phyloP scores from a whole-genome alignment of 1,284 basidiomycete genomes.

The Boletellus sp. region DNA sequence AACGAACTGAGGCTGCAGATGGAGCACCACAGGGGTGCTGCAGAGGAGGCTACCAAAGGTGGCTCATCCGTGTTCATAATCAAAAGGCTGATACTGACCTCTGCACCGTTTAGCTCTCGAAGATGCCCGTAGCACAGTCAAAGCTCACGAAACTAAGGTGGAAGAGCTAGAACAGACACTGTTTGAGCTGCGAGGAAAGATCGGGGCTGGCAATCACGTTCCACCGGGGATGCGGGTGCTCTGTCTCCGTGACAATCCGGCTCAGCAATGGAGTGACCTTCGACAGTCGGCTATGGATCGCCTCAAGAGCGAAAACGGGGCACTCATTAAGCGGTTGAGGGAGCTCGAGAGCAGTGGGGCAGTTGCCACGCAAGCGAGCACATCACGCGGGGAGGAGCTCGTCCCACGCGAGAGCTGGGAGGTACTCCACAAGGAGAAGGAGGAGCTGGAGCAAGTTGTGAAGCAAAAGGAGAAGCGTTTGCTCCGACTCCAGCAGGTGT shows the following conservation, averaged over 20 bases:
- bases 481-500: constrained; percentile 66
- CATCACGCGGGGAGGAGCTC: constrained; percentile 34
- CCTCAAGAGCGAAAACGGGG: constrained; percentile 72
- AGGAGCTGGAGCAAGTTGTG: constrained; percentile 55
- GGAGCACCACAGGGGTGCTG: constrained; percentile 39
- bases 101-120: constrained; percentile 39
- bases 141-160: constrained; percentile 47
- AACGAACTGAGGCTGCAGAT: constrained; percentile 43
- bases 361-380: constrained; percentile 11
- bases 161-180: constrained; percentile 67
- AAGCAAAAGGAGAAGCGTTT: constrained; percentile 75
- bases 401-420: constrained; percentile 72
- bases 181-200: constrained; percentile 70
- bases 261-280: constrained; percentile 66
- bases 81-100: constrained; percentile 1
- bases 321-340: constrained; percentile 54
- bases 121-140: constrained; percentile 34
- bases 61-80: not conserved
- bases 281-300: constrained; percentile 65
- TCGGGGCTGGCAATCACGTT: constrained; percentile 74
- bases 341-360: constrained; percentile 48
- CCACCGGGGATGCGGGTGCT: constrained; percentile 69
- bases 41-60: constrained; percentile 46
- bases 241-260: constrained; percentile 71
- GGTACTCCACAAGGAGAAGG: constrained; percentile 57